Evolutionary conservation across 805 yeast genomes (phyloP).

Genomic region (Wickerhamiella kazuoi): DNA sequence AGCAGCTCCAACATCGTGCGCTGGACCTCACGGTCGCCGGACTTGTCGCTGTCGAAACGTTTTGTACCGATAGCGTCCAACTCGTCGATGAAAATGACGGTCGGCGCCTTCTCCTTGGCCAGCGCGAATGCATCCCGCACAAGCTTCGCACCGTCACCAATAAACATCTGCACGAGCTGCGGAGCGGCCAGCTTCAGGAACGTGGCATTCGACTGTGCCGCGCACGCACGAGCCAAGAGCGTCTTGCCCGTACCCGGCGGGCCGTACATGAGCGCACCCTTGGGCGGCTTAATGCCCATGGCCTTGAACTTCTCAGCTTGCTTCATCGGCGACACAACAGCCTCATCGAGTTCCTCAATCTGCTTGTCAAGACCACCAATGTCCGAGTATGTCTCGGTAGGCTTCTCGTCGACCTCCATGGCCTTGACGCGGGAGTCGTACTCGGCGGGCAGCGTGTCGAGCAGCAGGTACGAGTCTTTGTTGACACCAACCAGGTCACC

Average conservation of each 20-base stretch:
- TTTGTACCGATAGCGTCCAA: slow-evolving; percentile 97
- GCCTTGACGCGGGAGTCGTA: slow-evolving; percentile 96
- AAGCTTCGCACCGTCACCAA: slow-evolving; percentile 97
- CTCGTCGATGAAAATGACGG: slow-evolving; percentile 94
- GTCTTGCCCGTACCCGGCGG: slow-evolving; percentile 99
- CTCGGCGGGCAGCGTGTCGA: slow-evolving; percentile 92
- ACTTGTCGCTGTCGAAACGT: slow-evolving; percentile 91
- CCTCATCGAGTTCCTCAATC: slow-evolving; percentile 95
- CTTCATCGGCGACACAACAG: slow-evolving; percentile 95
- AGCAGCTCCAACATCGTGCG: slow-evolving; percentile 97
- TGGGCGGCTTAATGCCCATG: slow-evolving; percentile 93
- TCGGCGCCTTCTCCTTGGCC: slow-evolving; percentile 96
- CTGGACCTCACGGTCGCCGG: slow-evolving; percentile 97
- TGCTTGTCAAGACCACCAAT: slow-evolving; percentile 98
- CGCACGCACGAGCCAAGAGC: slow-evolving; percentile 92
- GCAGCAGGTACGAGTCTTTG: slow-evolving; percentile 82
- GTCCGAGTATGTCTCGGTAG: slow-evolving; percentile 91
- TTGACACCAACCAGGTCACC: slow-evolving; percentile 95
- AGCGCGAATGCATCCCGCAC: slow-evolving; percentile 94
- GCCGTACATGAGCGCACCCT: slow-evolving; percentile 96
- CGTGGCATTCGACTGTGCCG: slow-evolving; percentile 96
- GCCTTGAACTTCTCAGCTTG: slow-evolving; percentile 91
- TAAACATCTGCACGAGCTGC: slow-evolving; percentile 93
- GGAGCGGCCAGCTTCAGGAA: slow-evolving; percentile 94
- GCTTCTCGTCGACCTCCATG: slow-evolving; percentile 98